Conservation (phyloP, 1,139 yeast genomes). For the Pichia terricola region DNA sequence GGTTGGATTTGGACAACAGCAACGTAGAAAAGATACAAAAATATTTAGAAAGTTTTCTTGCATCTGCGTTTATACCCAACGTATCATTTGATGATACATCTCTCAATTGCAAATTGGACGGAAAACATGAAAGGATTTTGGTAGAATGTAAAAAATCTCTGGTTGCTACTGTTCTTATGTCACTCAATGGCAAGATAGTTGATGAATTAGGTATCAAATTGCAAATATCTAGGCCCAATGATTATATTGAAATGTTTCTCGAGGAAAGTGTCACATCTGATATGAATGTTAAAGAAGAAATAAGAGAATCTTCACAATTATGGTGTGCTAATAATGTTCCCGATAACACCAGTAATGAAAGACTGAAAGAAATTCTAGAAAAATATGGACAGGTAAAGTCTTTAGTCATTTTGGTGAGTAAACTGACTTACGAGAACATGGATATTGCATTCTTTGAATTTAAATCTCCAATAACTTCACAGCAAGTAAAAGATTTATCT, state of each 20-base stretch:
- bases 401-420: conserved; percentile 28
- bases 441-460: neutral
- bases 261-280: neutral
- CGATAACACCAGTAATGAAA: conserved; percentile 27
- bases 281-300: conserved; percentile 9
- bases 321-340: conserved; percentile 35
- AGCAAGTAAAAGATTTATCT: too few relatives aligned
- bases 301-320: conserved; percentile 23
- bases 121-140: neutral
- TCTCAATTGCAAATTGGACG: neutral
- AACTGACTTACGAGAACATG: conserved; percentile 20
- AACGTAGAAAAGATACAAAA: neutral
- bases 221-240: conserved; percentile 46
- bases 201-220: conserved; percentile 30
- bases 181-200: conserved; percentile 35
- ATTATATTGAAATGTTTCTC: conserved; percentile 33
- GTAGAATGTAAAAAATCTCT: conserved; percentile 41
- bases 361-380: conserved; percentile 27
- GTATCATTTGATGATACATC: neutral
- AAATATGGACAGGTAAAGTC: conserved; percentile 30
- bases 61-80: neutral
- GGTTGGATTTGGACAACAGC: neutral
- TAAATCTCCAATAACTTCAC: neutral
- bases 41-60: too few relatives aligned
- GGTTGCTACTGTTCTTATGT: conserved; percentile 51